A percentile compares a stretch with the other conserved stretches of the same genome.
phyloP scores from a whole-genome alignment of 805 yeast genomes.

The Jamesozyma lodderae region DNA sequence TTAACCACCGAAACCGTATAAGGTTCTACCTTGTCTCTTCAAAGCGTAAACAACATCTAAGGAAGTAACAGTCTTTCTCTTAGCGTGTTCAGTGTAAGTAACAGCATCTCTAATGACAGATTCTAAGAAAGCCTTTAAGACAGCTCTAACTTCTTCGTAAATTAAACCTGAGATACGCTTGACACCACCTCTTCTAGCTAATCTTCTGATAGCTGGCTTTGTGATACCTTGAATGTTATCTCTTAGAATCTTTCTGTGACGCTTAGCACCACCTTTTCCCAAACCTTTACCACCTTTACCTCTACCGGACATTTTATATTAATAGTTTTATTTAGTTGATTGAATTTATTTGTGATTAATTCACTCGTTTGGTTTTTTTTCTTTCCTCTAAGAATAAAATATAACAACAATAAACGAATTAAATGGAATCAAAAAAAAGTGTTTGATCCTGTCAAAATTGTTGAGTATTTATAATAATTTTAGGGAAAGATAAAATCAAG shows the following conservation, averaged over 20 bases:
- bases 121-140: conserved; percentile 89
- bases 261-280: conserved; percentile 99
- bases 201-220: conserved; percentile 99
- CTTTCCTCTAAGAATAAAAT: not conserved
- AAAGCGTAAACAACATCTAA: conserved; percentile 97
- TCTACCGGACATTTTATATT: conserved; percentile 80
- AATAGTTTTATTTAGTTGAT: conserved; percentile 6
- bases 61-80: conserved; percentile 99
- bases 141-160: conserved; percentile 97
- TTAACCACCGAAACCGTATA: conserved; percentile 99
- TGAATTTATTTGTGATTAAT: not conserved
- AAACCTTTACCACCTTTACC: conserved; percentile 99
- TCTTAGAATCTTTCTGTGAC: conserved; percentile 99
- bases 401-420: too few relatives aligned
- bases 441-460: not conserved
- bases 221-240: conserved; percentile 99
- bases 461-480: too few relatives aligned
- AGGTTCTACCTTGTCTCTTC: conserved; percentile 99
- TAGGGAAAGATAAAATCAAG: too few relatives aligned
- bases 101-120: conserved; percentile 98
- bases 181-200: conserved; percentile 99
- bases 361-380: not conserved
- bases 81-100: conserved; percentile 98
- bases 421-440: too few relatives aligned
- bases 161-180: conserved; percentile 98